Evolutionary conservation across 495 filamentous ascomycete genomes (phyloP).

Genomic region (Staphylotrichum tortipilum): DNA sequence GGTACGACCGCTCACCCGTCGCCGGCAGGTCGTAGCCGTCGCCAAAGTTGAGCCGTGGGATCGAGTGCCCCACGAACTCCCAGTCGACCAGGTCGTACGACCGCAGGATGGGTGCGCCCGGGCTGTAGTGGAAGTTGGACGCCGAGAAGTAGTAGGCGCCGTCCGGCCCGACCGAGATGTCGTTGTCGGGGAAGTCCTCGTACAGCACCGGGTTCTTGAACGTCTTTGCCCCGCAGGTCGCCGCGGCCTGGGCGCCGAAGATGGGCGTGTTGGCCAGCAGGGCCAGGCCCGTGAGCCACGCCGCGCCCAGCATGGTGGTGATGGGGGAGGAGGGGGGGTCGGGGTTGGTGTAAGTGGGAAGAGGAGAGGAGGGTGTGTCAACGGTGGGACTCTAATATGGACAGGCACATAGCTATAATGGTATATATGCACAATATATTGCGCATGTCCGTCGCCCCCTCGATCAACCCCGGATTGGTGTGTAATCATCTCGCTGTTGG

Average conservation of each 20-base stretch:
- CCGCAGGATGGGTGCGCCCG: not conserved
- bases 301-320: not conserved
- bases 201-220: constrained; percentile 3
- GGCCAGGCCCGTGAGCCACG: not conserved
- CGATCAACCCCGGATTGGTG: too few species aligned
- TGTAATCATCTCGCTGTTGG: too few species aligned
- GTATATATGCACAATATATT: too few species aligned
- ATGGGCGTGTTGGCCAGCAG: not conserved
- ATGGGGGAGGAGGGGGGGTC: too few species aligned
- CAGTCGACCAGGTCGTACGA: constrained; percentile 2
- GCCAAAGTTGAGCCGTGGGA: not conserved
- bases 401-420: too few species aligned
- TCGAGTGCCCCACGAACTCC: constrained; percentile 3
- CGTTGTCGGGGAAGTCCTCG: constrained; percentile 2
- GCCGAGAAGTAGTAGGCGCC: not conserved
- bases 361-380: too few species aligned
- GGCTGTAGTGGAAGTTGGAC: constrained; percentile 4
- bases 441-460: too few species aligned
- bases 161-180: not conserved
- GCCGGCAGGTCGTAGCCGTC: constrained; percentile 2
- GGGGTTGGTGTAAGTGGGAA: too few species aligned
- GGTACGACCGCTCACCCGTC: not conserved
- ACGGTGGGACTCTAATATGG: too few species aligned
- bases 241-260: not conserved
- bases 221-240: not conserved